Percentiles rank a stretch among this genome's conserved stretches.
These are phyloP conservation scores for Hymenochaete sp. DNA, from an alignment of 1,284 basidiomycete species.

Conservation along the genomic window DNA sequence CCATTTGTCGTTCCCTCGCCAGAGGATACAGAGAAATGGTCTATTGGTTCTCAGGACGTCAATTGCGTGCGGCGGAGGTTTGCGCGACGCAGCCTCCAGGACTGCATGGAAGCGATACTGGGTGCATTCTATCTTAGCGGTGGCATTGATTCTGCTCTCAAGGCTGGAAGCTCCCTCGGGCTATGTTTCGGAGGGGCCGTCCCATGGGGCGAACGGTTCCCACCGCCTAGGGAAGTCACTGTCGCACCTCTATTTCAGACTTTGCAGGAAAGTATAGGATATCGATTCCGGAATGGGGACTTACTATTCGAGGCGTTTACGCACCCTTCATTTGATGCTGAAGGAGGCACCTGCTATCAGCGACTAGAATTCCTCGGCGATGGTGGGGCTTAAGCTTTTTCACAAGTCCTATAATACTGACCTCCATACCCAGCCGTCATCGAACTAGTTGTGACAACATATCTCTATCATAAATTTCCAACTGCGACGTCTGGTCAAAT, in stretches of 20 bases:
- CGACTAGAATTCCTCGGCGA: conserved; percentile 81
- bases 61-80: conserved; percentile 32
- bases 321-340: conserved; percentile 62
- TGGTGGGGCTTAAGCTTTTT: conserved; percentile 37
- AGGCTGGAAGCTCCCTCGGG: conserved; percentile 53
- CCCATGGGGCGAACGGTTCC: conserved; percentile 53
- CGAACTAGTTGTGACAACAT: conserved; percentile 64
- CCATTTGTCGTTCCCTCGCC: conserved; percentile 38
- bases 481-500: conserved; percentile 66
- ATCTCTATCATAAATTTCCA: conserved; percentile 63
- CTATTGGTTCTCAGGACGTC: conserved; percentile 20
- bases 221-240: conserved; percentile 25
- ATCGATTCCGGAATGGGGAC: conserved; percentile 54
- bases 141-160: conserved; percentile 59
- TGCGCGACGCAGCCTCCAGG: conserved; percentile 66
- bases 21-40: conserved; percentile 23
- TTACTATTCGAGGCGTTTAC: conserved; percentile 70
- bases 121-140: conserved; percentile 67
- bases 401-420: background rate
- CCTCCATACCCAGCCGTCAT: conserved; percentile 47
- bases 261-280: conserved; percentile 60
- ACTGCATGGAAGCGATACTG: conserved; percentile 76
- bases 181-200: conserved; percentile 61
- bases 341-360: conserved; percentile 61
- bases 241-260: conserved; percentile 41